These are phyloP conservation scores for Agrocybe chaxingu DNA, from an alignment of 768 basidiomycete genomes.

Conservation along the genomic window DNA sequence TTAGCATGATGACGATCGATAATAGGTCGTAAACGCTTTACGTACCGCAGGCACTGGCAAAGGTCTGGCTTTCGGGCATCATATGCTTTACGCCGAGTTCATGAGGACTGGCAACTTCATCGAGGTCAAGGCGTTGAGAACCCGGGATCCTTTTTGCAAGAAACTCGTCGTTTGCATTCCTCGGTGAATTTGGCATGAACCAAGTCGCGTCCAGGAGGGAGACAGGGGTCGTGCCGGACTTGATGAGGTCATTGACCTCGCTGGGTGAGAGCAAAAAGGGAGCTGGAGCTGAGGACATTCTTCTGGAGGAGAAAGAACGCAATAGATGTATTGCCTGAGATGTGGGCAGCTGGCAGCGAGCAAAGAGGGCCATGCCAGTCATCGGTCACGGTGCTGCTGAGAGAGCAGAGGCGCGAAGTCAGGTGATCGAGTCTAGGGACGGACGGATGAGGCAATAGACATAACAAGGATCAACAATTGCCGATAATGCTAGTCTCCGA, in stretches of 20 bases:
- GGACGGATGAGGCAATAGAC: not conserved
- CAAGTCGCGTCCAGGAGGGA: slow-evolving; percentile 76
- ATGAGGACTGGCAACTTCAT: slow-evolving; percentile 71
- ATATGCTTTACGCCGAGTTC: slow-evolving; percentile 88
- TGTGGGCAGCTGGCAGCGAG: too few relatives aligned
- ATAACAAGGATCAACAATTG: slow-evolving; percentile 23
- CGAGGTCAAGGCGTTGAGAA: slow-evolving; percentile 76
- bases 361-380: slow-evolving; percentile 10
- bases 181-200: slow-evolving; percentile 89
- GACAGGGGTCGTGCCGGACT: slow-evolving; percentile 31
- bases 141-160: slow-evolving; percentile 61
- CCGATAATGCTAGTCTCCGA: slow-evolving; percentile 14
- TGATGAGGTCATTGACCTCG: slow-evolving; percentile 36
- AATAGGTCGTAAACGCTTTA: slow-evolving; percentile 3
- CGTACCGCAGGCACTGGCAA: slow-evolving; percentile 81
- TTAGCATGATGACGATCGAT: not conserved
- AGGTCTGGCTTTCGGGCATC: slow-evolving; percentile 74
- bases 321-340: slow-evolving; percentile 1
- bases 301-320: slow-evolving; percentile 15
- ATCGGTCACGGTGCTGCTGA: too few relatives aligned
- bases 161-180: slow-evolving; percentile 72
- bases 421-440: too few relatives aligned
- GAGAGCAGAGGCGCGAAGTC: too few relatives aligned
- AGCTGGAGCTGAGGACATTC: slow-evolving; percentile 35
- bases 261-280: slow-evolving; percentile 55